phyloP scores from a whole-genome alignment of 1,139 yeast species.

The Yamadazyma jaroonii region DNA sequence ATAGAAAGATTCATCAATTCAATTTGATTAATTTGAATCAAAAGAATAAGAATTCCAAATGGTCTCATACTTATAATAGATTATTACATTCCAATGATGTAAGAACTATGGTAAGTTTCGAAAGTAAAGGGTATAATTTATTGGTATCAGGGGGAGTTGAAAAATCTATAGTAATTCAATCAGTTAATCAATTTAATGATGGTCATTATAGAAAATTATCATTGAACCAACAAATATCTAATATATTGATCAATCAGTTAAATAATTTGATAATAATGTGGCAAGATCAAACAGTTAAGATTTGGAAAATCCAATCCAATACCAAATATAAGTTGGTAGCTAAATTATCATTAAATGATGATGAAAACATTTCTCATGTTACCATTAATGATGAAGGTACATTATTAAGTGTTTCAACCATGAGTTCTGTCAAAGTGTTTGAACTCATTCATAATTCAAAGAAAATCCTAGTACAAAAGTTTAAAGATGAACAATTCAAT shows the following conservation, averaged over 20 bases:
- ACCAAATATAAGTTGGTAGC: constrained; percentile 50
- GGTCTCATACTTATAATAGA: constrained; percentile 81
- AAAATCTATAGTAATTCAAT: constrained; percentile 69
- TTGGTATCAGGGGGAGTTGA: constrained; percentile 91
- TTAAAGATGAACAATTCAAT: constrained; percentile 50
- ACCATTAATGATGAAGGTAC: constrained; percentile 66
- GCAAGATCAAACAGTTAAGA: constrained; percentile 78
- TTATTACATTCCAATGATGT: constrained; percentile 88
- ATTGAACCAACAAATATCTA: constrained; percentile 59
- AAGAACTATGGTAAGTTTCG: constrained; percentile 71
- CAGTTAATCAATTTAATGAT: constrained; percentile 65
- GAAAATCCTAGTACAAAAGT: constrained; percentile 51
- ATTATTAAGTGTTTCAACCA: constrained; percentile 68
- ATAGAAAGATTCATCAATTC: constrained; percentile 80
- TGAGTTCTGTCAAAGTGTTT: constrained; percentile 68
- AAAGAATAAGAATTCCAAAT: constrained; percentile 42
- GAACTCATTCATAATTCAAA: constrained; percentile 36
- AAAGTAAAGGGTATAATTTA: constrained; percentile 66
- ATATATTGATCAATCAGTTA: constrained; percentile 46
- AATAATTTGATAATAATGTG: constrained; percentile 63
- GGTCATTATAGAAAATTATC: constrained; percentile 74
- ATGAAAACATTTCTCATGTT: constrained; percentile 75
- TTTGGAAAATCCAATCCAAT: constrained; percentile 58
- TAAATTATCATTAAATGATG: constrained; percentile 67
- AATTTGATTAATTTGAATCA: constrained; percentile 31